Evolutionary conservation across 2,329 filamentous ascomycete genomes (phyloP), one percentile per base, ranked within the genome.

Genomic region (Verticillium isaacii): DNA sequence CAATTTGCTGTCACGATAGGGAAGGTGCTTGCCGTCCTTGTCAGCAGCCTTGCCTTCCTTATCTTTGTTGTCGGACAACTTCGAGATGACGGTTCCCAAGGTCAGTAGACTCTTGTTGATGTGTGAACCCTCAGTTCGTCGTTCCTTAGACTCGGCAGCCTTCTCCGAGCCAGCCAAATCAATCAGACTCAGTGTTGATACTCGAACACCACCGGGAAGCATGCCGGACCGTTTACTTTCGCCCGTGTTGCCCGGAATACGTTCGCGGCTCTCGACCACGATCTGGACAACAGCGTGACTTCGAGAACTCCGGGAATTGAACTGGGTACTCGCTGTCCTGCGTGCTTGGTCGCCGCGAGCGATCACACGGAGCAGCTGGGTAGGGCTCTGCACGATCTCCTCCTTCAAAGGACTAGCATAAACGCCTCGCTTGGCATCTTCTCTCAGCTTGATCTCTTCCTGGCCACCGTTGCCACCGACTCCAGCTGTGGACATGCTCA

Each of bases 241-340:
- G 14, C 72, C 75, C 2, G 74, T 65, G 7, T 77, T 80, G 11
- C 83, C 82, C 1, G 91, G 87, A 52, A 89, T 86, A 56, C 95
- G 90, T 75, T 97, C 94, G 74, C 95, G 86, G 72, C 93, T 97
- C 75, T 99, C 95, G 14, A 99, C 95, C 2, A 99, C 94, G 68
- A 99, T 99, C 75, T 99, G 95, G 41, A 99, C 95, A 23, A 99
- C 95, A 0, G 95, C 95, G 72, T 99, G 95, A 85, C 93, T 97
- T 77, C 95, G 92, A 57, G 95, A 99, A 79, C 94, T 98, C 68
- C 94, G 88, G 23, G 93, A 86, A 72, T 99, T 99, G 83, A 96
- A 99, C 71, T 99, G 95, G 0, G 95, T 99, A 74, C 93, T 97
- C 62, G 92, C 92, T 1, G 93, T 96, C 69, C 93, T 85, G 70